Evolutionary conservation across 345 rosid genomes (phyloP), one percentile per base, ranked within the genome.

Genomic region (Brassica nigra): DNA sequence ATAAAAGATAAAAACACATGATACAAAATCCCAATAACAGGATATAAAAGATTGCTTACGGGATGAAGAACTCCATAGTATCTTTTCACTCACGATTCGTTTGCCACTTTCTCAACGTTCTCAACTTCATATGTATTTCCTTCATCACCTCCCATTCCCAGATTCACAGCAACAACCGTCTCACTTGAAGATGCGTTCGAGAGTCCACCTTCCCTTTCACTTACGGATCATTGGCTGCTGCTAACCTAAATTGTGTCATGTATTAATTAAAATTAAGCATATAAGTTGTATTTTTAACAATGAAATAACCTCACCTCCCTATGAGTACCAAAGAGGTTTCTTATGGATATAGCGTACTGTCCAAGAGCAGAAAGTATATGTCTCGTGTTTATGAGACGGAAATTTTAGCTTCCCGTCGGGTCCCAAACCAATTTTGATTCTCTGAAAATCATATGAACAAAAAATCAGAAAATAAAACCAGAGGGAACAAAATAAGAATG

Each of bases 341-440:
- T 92, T 3, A 44, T 71, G 27, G 94, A 84, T 65, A 90, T 94
- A 6, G 94, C 93, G 2, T 88, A 83, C 49, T 80, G 86, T 85
- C 87, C 89, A 29, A 95, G 95, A 66, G 84, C 83, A 4, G 57
- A 77, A 52, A 91, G 93, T 97, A 95, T 95, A 84, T 88, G 74
- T 34, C 10, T 29, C 44, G 23, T 33, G 79, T 68, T 42, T 3
- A 42, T 42, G 49, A 3, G 14, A 42, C 3, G 49, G 49, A 42
- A 42, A 42, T 10, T 77, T 81, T 9, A 95, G 90, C 82, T 91
- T 94, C 0, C 95, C 92, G 8, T 91, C 90, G 31, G 95, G 97
- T 75, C 97, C 99, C 33, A 95, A 85, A 73, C 97, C 89, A 86
- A 95, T 76, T 12, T 95, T 86, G 77, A 91, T 84, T 14, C 94